Evolutionary conservation across 352 stramenopile species (phyloP).

Genomic region (Detonula confervacea): DNA sequence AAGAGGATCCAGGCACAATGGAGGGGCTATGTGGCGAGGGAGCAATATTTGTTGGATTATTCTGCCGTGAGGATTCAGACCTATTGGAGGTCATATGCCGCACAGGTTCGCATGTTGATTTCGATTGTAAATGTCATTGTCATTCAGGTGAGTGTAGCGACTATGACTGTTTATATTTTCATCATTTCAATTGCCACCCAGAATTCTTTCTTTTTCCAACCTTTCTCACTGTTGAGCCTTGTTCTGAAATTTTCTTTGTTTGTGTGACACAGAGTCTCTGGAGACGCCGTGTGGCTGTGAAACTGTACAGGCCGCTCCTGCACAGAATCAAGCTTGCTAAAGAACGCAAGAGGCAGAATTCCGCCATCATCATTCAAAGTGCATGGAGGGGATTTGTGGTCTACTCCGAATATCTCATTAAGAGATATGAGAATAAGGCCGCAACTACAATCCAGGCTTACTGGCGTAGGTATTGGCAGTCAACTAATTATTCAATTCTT

Average conservation of each 20-base stretch:
- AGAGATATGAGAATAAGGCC: constrained; percentile 48
- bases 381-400: constrained; percentile 63
- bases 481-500: constrained; percentile 50
- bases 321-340: constrained; percentile 50
- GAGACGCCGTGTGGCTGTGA: constrained; percentile 27
- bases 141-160: constrained; percentile 39
- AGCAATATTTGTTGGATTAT: constrained; percentile 11
- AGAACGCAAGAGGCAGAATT: constrained; percentile 37
- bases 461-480: constrained; percentile 49
- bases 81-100: constrained; percentile 50
- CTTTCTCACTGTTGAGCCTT: background rate
- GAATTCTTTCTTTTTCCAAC: background rate
- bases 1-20: constrained; percentile 68
- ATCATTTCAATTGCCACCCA: background rate
- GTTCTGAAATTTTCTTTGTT: no score
- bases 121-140: constrained; percentile 63
- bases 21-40: constrained; percentile 10
- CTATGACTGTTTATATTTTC: background rate
- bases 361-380: constrained; percentile 68
- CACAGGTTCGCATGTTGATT: constrained; percentile 51
- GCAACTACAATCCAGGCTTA: constrained; percentile 43
- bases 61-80: constrained; percentile 60
- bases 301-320: constrained; percentile 46
- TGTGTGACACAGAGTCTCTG: constrained; percentile 43
- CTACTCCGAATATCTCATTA: constrained; percentile 73